Percentiles rank a stretch among this genome's conserved stretches.
phyloP scores from a whole-genome alignment of 352 stramenopile species.

The Globisporangium spinosum region DNA sequence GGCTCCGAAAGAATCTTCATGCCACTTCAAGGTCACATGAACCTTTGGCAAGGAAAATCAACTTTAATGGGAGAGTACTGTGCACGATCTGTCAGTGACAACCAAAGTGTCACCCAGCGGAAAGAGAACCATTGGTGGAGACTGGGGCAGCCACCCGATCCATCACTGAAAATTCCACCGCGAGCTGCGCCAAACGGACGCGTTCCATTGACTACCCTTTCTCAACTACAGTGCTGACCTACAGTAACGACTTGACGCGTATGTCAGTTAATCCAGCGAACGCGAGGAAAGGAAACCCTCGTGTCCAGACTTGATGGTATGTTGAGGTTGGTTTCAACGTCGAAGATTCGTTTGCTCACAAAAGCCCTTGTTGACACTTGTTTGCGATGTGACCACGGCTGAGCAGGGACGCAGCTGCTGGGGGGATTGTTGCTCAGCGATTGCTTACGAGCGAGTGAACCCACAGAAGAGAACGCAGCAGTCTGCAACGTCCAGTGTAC shows the following conservation, averaged over 20 bases:
- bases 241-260: neutral
- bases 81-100: neutral
- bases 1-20: no score
- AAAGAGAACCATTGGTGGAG: neutral
- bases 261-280: neutral
- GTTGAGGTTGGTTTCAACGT: neutral
- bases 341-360: neutral
- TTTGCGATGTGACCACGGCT: neutral
- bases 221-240: neutral
- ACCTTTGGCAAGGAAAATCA: no score
- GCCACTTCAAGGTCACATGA: no score
- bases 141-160: neutral
- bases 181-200: neutral
- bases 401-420: neutral
- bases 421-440: neutral
- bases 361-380: neutral
- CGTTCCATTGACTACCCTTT: neutral
- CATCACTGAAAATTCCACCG: neutral
- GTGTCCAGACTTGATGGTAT: neutral
- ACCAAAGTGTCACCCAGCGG: neutral
- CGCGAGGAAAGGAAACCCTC: neutral
- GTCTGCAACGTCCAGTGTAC: neutral
- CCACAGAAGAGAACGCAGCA: neutral
- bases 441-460: conserved; percentile 1
- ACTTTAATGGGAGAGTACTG: neutral